Base-by-base conservation (phyloP, 2,329 filamentous ascomycete genomes). In the Alternaria triticina region DNA sequence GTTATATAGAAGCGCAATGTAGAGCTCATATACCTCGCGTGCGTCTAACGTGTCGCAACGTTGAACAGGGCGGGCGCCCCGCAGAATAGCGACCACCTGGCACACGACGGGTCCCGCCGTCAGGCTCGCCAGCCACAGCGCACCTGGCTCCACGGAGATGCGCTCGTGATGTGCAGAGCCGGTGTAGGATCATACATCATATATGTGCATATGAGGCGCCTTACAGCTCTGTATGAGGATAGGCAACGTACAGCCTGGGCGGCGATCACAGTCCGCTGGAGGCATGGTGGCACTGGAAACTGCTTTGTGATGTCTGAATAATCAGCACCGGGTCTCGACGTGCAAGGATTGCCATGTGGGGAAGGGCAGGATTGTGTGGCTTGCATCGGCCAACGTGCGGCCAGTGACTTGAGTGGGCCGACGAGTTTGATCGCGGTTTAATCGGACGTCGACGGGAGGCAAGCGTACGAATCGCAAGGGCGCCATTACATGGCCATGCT, bases 281-380 rank as follows among this genome's bases (percentile, higher is more conserved):
- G 30, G 49, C 49, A 10, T 52, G 28, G 28, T 23, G 28, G 49
- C 30, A 36, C 3, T 15, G 49, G 17, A 30, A n/a, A 44, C 28
- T 73, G 74, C 72, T 78, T 77, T 69, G 74, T 77, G 68, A 73
- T 74, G 72, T 61, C 74, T 78, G 70, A 76, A 61, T 76, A 76
- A 77, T 76, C 47, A 60, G 25, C 33, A 11, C 30, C 25, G 20
- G 66, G 66, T 65, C 69, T 57, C 54, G 63, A 64, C 57, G 59
- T 57, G 25, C 64, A 55, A 47, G 64, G 54, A 45, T 56, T 50
- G 17, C 64, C 68, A 75, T 73, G 74, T 74, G 72, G 71, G 69
- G 69, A 68, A 65, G 27, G 46, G 12, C 33, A 30, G 54, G 44
- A 58, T 30, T 65, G 55, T 51, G 57, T 40, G 44, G 57, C 30